Conservation (phyloP, 306 rosid genomes). For the Elaeagnus macrophylla region DNA sequence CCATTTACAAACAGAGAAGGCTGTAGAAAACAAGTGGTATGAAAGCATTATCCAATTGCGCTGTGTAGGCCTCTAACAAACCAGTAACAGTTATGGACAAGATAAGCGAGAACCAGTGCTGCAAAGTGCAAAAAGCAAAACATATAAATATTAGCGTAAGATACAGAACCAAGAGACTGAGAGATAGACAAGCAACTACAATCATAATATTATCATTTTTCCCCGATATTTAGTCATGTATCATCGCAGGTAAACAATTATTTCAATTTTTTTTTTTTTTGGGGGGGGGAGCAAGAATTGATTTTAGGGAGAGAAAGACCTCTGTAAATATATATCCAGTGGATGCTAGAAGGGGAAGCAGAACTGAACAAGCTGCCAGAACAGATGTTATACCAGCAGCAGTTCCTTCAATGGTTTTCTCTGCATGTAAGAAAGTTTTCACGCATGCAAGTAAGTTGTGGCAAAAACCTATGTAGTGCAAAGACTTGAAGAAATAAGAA, state of each 20-base stretch:
- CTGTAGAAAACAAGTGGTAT: slow-evolving; percentile 86
- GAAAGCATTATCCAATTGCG: slow-evolving; percentile 94
- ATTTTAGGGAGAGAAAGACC: slow-evolving; percentile 33
- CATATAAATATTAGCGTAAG: not conserved
- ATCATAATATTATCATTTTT: too few species aligned
- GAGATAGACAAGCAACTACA: too few species aligned
- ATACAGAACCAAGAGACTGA: too few species aligned
- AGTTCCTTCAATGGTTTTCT: slow-evolving; percentile 97
- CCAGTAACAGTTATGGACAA: slow-evolving; percentile 83
- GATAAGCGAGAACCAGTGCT: slow-evolving; percentile 82
- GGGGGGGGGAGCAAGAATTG: not conserved
- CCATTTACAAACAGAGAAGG: slow-evolving; percentile 73
- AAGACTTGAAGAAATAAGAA: not conserved
- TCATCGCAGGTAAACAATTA: too few species aligned
- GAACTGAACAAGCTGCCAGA: slow-evolving; percentile 75
- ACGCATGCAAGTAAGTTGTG: slow-evolving; percentile 10
- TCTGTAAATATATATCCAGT: slow-evolving; percentile 79
- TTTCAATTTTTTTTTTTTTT: too few species aligned
- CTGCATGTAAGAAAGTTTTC: slow-evolving; percentile 34
- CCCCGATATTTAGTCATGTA: too few species aligned
- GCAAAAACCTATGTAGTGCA: not conserved
- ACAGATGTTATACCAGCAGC: slow-evolving; percentile 98
- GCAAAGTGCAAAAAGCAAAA: slow-evolving; percentile 29
- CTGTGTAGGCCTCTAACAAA: slow-evolving; percentile 89
- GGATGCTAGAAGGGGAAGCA: slow-evolving; percentile 82